Percentiles rank a stretch among this genome's conserved stretches.
These are phyloP conservation scores for Macrolepiota fuliginosa DNA, from an alignment of 768 basidiomycete species.

Conservation along the genomic window DNA sequence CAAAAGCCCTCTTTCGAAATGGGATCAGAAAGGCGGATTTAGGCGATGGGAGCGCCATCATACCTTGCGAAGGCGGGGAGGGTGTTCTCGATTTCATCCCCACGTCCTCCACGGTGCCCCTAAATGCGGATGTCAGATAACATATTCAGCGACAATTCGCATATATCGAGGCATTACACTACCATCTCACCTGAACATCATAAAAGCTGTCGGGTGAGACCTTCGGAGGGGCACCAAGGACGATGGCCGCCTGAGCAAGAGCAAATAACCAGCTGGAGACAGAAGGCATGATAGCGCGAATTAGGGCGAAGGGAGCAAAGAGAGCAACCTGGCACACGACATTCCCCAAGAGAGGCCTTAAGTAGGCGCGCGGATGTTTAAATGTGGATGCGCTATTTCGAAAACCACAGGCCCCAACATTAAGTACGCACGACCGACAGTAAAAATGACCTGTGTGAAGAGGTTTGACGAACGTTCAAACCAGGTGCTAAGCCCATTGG, in stretches of 20 bases:
- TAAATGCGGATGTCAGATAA: slow-evolving; percentile 20
- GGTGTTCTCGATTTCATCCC: slow-evolving; percentile 71
- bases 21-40: slow-evolving; percentile 2
- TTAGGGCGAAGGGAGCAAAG: background rate
- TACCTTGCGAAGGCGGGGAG: slow-evolving; percentile 79
- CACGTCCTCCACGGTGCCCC: slow-evolving; percentile 78
- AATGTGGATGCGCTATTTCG: background rate
- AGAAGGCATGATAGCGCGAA: background rate
- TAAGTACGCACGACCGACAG: background rate
- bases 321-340: slow-evolving; percentile 1
- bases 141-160: background rate
- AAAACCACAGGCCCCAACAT: background rate
- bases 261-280: background rate
- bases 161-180: background rate
- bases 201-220: background rate
- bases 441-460: background rate
- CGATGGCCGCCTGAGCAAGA: background rate
- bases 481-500: background rate
- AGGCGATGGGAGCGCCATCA: slow-evolving; percentile 10
- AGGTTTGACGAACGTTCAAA: slow-evolving; percentile 5
- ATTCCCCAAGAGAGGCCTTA: background rate
- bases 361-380: background rate
- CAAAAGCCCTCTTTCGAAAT: slow-evolving; percentile 58
- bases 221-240: background rate
- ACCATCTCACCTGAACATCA: slow-evolving; percentile 19